Conservation (phyloP, 2,329 filamentous ascomycete species). For the Trichophyton verrucosum region DNA sequence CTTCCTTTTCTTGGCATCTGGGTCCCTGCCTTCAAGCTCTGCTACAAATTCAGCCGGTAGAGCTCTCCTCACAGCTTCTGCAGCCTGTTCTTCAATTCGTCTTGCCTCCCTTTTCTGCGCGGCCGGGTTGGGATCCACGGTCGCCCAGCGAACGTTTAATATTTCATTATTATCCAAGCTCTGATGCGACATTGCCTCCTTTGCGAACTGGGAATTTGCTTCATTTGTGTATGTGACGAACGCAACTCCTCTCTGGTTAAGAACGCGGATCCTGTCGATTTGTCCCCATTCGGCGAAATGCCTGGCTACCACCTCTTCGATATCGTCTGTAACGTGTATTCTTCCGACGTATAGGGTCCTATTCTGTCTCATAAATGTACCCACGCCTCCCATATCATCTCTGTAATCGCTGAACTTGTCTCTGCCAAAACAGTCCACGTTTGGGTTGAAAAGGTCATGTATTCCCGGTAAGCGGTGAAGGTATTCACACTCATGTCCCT, state of each 20-base stretch:
- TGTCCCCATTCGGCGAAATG: slow-evolving; percentile 97
- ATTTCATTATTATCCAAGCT: slow-evolving; percentile 82
- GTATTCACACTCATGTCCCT: slow-evolving; percentile 87
- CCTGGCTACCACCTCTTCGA: slow-evolving; percentile 86
- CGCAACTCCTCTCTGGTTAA: slow-evolving; percentile 79
- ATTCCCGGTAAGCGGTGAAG: slow-evolving; percentile 77
- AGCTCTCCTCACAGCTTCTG: slow-evolving; percentile 78
- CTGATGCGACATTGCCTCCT: slow-evolving; percentile 94
- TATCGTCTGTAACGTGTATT: slow-evolving; percentile 92
- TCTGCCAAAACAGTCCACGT: slow-evolving; percentile 87
- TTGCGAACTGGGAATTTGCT: slow-evolving; percentile 78
- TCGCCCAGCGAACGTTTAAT: slow-evolving; percentile 93
- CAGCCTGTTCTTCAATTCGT: slow-evolving; percentile 87
- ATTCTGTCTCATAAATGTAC: slow-evolving; percentile 86
- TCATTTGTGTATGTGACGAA: slow-evolving; percentile 94
- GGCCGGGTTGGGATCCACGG: slow-evolving; percentile 87
- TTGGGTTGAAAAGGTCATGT: slow-evolving; percentile 83
- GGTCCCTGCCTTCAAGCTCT: slow-evolving; percentile 84
- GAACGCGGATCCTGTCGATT: slow-evolving; percentile 72
- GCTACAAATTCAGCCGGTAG: slow-evolving; percentile 83
- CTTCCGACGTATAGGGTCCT: slow-evolving; percentile 85
- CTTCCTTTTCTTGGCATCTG: slow-evolving; percentile 72
- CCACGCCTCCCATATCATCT: slow-evolving; percentile 96
- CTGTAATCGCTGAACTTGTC: slow-evolving; percentile 89
- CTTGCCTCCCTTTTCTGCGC: slow-evolving; percentile 84